Evolutionary conservation across 176 grass and related monocot species (phyloP).

Genomic region (Phyllostachys edulis): DNA sequence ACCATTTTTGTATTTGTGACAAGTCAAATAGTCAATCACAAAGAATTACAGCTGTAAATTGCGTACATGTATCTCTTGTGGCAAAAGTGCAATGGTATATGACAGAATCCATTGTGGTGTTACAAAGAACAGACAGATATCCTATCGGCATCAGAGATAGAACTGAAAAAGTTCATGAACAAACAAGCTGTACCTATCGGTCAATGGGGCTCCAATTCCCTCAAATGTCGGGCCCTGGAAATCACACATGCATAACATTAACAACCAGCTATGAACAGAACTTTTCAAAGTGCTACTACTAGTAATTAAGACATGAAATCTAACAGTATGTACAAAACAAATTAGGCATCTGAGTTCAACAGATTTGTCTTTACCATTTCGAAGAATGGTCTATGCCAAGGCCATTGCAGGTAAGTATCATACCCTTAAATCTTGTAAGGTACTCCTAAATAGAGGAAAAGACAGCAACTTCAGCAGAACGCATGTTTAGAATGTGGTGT

Average conservation of each 20-base stretch:
- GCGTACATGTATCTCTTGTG: not conserved
- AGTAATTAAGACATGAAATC: not conserved
- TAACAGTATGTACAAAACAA: not conserved
- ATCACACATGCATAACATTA: constrained; percentile 1
- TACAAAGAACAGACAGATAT: constrained; percentile 24
- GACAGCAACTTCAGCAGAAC: not conserved
- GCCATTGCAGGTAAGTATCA: constrained; percentile 88
- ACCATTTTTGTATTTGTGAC: not conserved
- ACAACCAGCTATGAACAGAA: not conserved
- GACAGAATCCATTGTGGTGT: not conserved
- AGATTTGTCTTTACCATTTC: constrained; percentile 38
- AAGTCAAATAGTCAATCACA: not conserved
- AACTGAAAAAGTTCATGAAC: not conserved
- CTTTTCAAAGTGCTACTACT: not conserved
- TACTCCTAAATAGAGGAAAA: constrained; percentile 60
- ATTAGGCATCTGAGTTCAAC: constrained; percentile 4
- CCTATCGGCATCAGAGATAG: constrained; percentile 9
- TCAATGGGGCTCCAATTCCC: constrained; percentile 54
- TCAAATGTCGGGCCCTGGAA: constrained; percentile 44
- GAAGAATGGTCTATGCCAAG: constrained; percentile 64
- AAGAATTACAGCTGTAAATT: not conserved
- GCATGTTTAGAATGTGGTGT: not conserved
- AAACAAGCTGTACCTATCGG: constrained; percentile 18
- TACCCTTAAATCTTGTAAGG: constrained; percentile 76
- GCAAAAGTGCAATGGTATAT: not conserved